Conservation (phyloP, 2,329 filamentous ascomycete species). For the Botryotinia calthae region DNA sequence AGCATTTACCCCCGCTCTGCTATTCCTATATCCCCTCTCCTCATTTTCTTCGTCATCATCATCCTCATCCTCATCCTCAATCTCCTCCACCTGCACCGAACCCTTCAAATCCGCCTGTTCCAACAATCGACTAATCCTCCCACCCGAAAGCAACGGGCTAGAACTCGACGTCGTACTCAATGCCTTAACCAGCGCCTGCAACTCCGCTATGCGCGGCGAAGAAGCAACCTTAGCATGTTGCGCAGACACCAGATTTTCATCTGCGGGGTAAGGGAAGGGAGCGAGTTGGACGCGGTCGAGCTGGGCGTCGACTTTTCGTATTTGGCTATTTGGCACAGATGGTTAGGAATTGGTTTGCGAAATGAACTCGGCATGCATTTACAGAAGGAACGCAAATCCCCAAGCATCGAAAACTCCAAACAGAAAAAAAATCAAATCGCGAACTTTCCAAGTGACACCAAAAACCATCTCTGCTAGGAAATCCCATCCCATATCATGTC, state of each 20-base stretch:
- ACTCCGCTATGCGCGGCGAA: constrained; percentile 55
- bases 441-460: neutral
- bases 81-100: constrained; percentile 32
- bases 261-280: constrained; percentile 42
- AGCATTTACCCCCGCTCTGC: constrained; percentile 17
- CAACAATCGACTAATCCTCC: constrained; percentile 61
- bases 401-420: no score
- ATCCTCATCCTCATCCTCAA: constrained; percentile 41
- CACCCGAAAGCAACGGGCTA: constrained; percentile 57
- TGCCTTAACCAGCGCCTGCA: constrained; percentile 67
- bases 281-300: constrained; percentile 60
- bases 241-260: constrained; percentile 40
- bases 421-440: neutral
- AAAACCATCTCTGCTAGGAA: neutral
- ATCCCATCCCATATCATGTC: neutral
- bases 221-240: constrained; percentile 38
- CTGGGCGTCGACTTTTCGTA: constrained; percentile 62
- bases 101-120: constrained; percentile 58
- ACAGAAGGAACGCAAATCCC: neutral
- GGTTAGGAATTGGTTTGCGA: neutral
- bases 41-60: constrained; percentile 35
- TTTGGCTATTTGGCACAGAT: constrained; percentile 42
- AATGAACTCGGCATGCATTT: neutral
- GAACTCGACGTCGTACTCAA: constrained; percentile 69
- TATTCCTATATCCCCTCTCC: constrained; percentile 24